A percentile compares a stretch with the other conserved stretches of the same genome.
Conservation (phyloP, 2,329 filamentous ascomycete genomes). For the Cladosporium sp. region DNA sequence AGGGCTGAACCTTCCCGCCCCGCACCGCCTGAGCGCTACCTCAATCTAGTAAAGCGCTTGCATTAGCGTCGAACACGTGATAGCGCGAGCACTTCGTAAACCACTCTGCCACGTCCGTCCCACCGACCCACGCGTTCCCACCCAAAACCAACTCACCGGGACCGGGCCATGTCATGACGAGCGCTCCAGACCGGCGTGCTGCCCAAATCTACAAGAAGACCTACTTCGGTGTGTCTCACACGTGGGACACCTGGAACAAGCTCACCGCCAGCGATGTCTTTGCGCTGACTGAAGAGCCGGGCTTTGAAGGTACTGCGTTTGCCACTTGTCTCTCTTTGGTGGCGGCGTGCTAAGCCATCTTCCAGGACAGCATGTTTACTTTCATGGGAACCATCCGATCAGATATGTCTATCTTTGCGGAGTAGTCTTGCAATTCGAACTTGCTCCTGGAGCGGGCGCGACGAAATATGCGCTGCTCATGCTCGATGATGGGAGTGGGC, state of each 20-base stretch:
- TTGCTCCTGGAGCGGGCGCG: conserved; percentile 39
- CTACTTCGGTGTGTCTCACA: conserved; percentile 63
- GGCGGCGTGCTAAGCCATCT: neutral
- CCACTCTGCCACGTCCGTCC: neutral
- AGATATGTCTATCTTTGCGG: conserved; percentile 51
- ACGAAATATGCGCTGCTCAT: conserved; percentile 51
- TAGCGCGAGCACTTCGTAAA: conserved; percentile 16
- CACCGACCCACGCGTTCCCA: neutral
- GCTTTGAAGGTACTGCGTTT: conserved; percentile 53
- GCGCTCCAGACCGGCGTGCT: conserved; percentile 21
- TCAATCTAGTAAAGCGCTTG: neutral
- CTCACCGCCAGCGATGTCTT: conserved; percentile 60
- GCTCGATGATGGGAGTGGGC: conserved; percentile 64
- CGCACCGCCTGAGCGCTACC: neutral
- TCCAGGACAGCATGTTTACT: conserved; percentile 58
- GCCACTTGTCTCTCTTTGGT: conserved; percentile 1
- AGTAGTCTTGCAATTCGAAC: conserved; percentile 46
- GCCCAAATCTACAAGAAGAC: conserved; percentile 56
- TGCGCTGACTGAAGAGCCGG: conserved; percentile 48
- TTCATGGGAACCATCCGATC: conserved; percentile 57
- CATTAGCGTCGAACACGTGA: conserved; percentile 21
- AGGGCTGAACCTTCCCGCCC: neutral
- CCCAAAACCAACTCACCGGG: neutral
- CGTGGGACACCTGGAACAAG: conserved; percentile 65
- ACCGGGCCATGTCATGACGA: conserved; percentile 40